phyloP scores from a whole-genome alignment of 139 green algal species.

The Bryopsis sp. region DNA sequence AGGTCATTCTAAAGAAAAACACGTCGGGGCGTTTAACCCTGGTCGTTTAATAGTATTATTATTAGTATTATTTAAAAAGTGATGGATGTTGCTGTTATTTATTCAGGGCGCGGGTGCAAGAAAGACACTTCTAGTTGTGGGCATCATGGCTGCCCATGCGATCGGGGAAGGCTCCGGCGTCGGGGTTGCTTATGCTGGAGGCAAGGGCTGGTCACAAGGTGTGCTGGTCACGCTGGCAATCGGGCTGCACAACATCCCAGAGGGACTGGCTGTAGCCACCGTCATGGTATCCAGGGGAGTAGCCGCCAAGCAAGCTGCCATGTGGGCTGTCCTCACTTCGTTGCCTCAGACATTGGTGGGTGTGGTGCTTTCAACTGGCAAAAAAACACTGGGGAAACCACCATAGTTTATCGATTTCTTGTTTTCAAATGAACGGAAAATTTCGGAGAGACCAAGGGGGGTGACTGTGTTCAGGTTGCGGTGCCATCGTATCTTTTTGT shows the following conservation, averaged over 20 bases:
- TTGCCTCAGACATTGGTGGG: slow-evolving; percentile 88
- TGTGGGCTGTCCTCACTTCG: slow-evolving; percentile 74
- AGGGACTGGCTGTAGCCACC: slow-evolving; percentile 89
- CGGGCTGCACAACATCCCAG: slow-evolving; percentile 94
- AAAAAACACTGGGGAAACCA: too few species aligned
- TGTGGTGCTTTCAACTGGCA: too few species aligned
- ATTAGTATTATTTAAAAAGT: too few species aligned
- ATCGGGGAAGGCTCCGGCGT: slow-evolving; percentile 92
- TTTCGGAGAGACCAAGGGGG: too few species aligned
- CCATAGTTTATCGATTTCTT: too few species aligned
- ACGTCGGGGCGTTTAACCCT: too few species aligned
- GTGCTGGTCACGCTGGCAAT: slow-evolving; percentile 90
- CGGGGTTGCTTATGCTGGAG: slow-evolving; percentile 73
- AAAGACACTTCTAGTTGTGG: slow-evolving; percentile 82
- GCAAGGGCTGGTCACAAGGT: slow-evolving; percentile 70
- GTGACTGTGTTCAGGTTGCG: slow-evolving; percentile 75
- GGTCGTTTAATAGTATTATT: too few species aligned
- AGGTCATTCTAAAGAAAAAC: too few species aligned
- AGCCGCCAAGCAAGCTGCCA: slow-evolving; percentile 44
- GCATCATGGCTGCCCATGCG: slow-evolving; percentile 93
- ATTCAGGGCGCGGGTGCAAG: slow-evolving; percentile 68
- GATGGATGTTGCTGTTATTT: background rate
- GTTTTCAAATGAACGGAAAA: too few species aligned
- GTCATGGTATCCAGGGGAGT: slow-evolving; percentile 81
- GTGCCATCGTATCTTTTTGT: slow-evolving; percentile 93